phyloP scores from a whole-genome alignment of 805 yeast genomes.

The Spathaspora boniae region DNA sequence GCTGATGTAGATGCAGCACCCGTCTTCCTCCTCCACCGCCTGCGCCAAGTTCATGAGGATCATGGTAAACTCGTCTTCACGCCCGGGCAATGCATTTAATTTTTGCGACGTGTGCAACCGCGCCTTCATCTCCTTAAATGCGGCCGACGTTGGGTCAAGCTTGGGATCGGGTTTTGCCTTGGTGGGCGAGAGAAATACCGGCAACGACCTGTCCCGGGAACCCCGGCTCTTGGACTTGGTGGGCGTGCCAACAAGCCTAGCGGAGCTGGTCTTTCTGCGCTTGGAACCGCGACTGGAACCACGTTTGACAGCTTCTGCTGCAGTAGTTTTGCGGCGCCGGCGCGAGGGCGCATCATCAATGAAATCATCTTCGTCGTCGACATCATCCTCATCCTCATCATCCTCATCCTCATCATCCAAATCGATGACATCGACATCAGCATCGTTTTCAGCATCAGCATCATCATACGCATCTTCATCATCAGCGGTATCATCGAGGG shows the following conservation, averaged over 20 bases:
- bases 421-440: slow-evolving; percentile 10
- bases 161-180: slow-evolving; percentile 6
- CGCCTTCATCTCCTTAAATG: slow-evolving; percentile 37
- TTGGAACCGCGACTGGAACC: no score
- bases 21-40: slow-evolving; percentile 66
- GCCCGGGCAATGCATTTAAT: slow-evolving; percentile 65
- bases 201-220: slow-evolving; percentile 10
- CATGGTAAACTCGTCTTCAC: slow-evolving; percentile 77
- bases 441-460: slow-evolving; percentile 21
- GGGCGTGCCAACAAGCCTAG: slow-evolving; percentile 6
- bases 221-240: slow-evolving; percentile 8
- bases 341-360: no score
- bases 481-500: slow-evolving; percentile 8
- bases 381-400: slow-evolving; percentile 5
- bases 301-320: slow-evolving; percentile 10
- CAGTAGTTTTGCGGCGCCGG: no score
- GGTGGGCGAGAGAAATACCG: slow-evolving; percentile 11
- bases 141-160: slow-evolving; percentile 22
- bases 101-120: slow-evolving; percentile 44
- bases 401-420: slow-evolving; percentile 8
- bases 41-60: slow-evolving; percentile 66
- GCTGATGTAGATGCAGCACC: slow-evolving; percentile 84
- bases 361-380: slow-evolving; percentile 1
- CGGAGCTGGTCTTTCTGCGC: no score
- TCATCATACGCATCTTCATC: slow-evolving; percentile 14